Evolutionary conservation across 169 alveolate species (phyloP).

Genomic region (Cryptosporidium baileyi): DNA sequence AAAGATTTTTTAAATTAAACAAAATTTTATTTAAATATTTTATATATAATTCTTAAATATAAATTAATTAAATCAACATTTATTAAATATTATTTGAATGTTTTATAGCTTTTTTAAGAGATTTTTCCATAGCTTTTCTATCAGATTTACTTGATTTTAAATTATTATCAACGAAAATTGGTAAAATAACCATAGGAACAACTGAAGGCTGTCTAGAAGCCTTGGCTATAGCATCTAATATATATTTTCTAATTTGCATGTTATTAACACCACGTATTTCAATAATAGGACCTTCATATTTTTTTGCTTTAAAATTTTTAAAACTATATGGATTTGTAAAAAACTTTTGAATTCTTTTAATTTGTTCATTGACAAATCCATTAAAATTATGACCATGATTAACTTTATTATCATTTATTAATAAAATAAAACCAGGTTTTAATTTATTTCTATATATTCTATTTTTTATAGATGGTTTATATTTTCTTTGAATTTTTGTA

Average conservation of each 20-base stretch:
- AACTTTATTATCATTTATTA: conserved; percentile 14
- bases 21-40: too few relatives aligned
- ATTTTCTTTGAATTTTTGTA: conserved; percentile 20
- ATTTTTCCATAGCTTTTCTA: conserved; percentile 29
- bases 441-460: conserved; percentile 47
- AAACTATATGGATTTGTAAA: conserved; percentile 66
- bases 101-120: background rate
- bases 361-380: conserved; percentile 4
- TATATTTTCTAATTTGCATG: conserved; percentile 22
- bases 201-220: conserved; percentile 61
- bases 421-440: conserved; percentile 40
- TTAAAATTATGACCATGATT: background rate
- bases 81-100: conserved; percentile 25
- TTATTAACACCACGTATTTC: conserved; percentile 55
- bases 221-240: conserved; percentile 41
- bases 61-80: background rate
- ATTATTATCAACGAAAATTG: conserved; percentile 51
- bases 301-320: conserved; percentile 19
- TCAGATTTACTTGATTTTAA: conserved; percentile 5
- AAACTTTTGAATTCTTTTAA: conserved; percentile 25
- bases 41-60: too few relatives aligned
- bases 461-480: conserved; percentile 22
- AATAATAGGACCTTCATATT: conserved; percentile 43
- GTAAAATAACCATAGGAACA: conserved; percentile 44
- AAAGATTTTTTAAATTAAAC: too few relatives aligned